phyloP scores from a whole-genome alignment of 2,329 filamentous ascomycete species.

The Pleoardoris graminearum region DNA sequence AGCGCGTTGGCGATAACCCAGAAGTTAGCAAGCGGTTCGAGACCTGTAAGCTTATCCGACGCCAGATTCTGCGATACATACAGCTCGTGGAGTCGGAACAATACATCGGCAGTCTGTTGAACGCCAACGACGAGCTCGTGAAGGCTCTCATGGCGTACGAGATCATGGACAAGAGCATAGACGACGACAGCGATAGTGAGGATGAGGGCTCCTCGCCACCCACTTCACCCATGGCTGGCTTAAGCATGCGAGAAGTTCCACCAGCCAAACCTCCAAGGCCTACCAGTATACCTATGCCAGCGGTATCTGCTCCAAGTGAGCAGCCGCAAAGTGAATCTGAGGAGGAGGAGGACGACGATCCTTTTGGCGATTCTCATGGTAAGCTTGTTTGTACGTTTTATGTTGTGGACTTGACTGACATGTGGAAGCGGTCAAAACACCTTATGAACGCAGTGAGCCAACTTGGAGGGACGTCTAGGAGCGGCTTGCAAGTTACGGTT shows the following conservation, averaged over 20 bases:
- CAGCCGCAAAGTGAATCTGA: constrained; percentile 59
- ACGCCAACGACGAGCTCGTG: constrained; percentile 95
- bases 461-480: constrained; percentile 48
- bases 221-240: constrained; percentile 49
- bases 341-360: constrained; percentile 74
- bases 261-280: constrained; percentile 57
- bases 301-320: constrained; percentile 35
- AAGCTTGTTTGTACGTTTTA: constrained; percentile 3
- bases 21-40: constrained; percentile 79
- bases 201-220: constrained; percentile 41
- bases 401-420: constrained; percentile 14
- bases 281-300: constrained; percentile 45
- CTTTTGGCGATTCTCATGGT: constrained; percentile 81
- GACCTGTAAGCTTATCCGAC: constrained; percentile 79
- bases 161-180: constrained; percentile 84
- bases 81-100: constrained; percentile 87
- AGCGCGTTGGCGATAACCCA: constrained; percentile 84
- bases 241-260: constrained; percentile 48
- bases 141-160: constrained; percentile 92
- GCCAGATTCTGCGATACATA: constrained; percentile 88
- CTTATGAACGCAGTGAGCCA: constrained; percentile 42
- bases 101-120: constrained; percentile 86
- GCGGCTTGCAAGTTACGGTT: not conserved
- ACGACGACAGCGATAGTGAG: constrained; percentile 69
- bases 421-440: constrained; percentile 56